Percentiles rank a stretch among this genome's conserved stretches.
phyloP scores from a whole-genome alignment of 1,284 basidiomycete species.

The Puccinia coronata region DNA sequence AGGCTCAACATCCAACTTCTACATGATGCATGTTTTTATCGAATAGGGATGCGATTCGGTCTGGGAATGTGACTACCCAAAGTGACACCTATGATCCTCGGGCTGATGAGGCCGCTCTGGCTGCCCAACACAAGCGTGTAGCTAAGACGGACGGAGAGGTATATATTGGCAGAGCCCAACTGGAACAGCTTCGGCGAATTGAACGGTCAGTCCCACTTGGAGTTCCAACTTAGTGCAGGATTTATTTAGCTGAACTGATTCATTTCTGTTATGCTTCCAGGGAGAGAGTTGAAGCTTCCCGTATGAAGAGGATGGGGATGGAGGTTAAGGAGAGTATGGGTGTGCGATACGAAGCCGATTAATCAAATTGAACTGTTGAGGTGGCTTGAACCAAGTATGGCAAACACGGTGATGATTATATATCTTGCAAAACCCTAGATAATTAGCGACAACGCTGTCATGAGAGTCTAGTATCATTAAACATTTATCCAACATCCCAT shows the following conservation, averaged over 20 bases:
- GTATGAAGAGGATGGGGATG: constrained; percentile 80
- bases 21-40: neutral
- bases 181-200: constrained; percentile 74
- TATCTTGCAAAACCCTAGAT: no score
- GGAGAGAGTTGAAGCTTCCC: constrained; percentile 60
- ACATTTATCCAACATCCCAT: no score
- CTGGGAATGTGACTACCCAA: constrained; percentile 72
- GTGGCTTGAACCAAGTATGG: neutral
- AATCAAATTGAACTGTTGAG: neutral
- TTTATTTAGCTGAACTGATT: neutral
- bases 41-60: constrained; percentile 75
- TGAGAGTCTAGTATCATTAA: no score
- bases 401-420: no score
- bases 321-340: constrained; percentile 76
- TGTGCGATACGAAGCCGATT: constrained; percentile 69
- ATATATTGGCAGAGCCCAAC: constrained; percentile 73
- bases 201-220: constrained; percentile 80
- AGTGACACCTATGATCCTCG: constrained; percentile 72
- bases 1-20: neutral
- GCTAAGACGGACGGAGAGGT: constrained; percentile 66
- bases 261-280: constrained; percentile 21
- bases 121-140: constrained; percentile 67
- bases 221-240: constrained; percentile 51
- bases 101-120: constrained; percentile 75
- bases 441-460: no score